Evolutionary conservation across 1,284 basidiomycete species (phyloP).

Genomic region (Ustilago trichophora): DNA sequence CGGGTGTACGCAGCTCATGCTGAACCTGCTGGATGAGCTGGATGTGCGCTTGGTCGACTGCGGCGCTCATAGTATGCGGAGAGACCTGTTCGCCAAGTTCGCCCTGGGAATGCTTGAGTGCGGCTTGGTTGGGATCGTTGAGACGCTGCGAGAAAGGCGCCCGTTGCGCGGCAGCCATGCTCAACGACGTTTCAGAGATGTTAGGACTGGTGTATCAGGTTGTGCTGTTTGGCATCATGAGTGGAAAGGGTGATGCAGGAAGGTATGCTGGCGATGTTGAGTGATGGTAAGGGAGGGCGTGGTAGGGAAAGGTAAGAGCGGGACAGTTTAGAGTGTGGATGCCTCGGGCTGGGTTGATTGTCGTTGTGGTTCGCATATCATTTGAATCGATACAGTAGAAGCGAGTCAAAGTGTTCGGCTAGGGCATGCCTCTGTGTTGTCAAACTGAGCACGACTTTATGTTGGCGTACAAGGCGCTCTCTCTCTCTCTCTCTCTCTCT

Average conservation of each 20-base stretch:
- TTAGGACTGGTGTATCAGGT: neutral
- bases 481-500: too few relatives aligned
- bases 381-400: neutral
- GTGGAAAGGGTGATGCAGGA: too few relatives aligned
- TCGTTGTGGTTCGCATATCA: too few relatives aligned
- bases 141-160: slow-evolving; percentile 23
- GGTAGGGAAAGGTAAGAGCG: neutral
- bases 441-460: too few relatives aligned
- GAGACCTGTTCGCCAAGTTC: slow-evolving; percentile 29
- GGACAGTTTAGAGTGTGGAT: slow-evolving; percentile 7
- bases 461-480: too few relatives aligned
- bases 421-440: too few relatives aligned
- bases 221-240: neutral
- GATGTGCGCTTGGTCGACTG: slow-evolving; percentile 47
- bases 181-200: neutral
- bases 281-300: too few relatives aligned
- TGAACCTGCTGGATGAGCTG: slow-evolving; percentile 52
- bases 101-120: slow-evolving; percentile 8
- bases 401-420: too few relatives aligned
- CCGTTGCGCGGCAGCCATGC: slow-evolving; percentile 13
- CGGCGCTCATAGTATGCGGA: slow-evolving; percentile 22
- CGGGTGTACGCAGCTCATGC: slow-evolving; percentile 52
- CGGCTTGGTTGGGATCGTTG: slow-evolving; percentile 7
- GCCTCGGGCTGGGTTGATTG: neutral
- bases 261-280: too few relatives aligned